A percentile compares a stretch with the other conserved stretches of the same genome.
Conservation (phyloP, 148 eudicot genomes). For the Gaultheria prostrata region DNA sequence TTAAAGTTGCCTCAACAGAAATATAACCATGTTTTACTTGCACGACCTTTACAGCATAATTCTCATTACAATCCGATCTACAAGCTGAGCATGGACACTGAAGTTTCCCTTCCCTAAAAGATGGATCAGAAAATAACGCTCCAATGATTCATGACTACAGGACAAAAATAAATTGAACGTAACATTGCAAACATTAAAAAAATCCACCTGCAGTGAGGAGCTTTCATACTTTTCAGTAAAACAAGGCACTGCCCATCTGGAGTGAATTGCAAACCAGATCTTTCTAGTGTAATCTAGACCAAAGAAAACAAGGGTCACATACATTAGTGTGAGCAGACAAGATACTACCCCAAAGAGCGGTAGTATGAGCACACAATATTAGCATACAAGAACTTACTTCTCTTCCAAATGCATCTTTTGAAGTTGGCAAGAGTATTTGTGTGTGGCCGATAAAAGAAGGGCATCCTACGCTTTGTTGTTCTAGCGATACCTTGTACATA, state of each 20-base stretch:
- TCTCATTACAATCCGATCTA: slow-evolving; percentile 45
- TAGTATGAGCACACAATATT: neutral
- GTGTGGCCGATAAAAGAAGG: slow-evolving; percentile 75
- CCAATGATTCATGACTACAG: neutral
- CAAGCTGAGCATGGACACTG: slow-evolving; percentile 70
- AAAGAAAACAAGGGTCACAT: slow-evolving; percentile 13
- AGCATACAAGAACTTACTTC: slow-evolving; percentile 46
- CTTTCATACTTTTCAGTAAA: slow-evolving; percentile 53
- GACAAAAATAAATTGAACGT: neutral
- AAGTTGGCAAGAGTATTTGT: slow-evolving; percentile 44
- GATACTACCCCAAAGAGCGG: neutral
- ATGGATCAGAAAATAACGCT: slow-evolving; percentile 14
- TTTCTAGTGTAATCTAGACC: slow-evolving; percentile 60
- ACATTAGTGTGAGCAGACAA: slow-evolving; percentile 16
- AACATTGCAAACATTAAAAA: neutral
- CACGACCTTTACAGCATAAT: slow-evolving; percentile 76
- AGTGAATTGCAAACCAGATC: slow-evolving; percentile 62
- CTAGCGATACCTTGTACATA: slow-evolving; percentile 45
- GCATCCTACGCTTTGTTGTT: slow-evolving; percentile 42
- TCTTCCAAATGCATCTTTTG: slow-evolving; percentile 52
- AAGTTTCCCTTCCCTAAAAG: slow-evolving; percentile 54
- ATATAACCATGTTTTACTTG: slow-evolving; percentile 67
- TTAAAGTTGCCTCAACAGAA: slow-evolving; percentile 51
- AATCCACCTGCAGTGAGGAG: slow-evolving; percentile 74
- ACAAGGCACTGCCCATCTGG: slow-evolving; percentile 72